Percentiles rank a stretch among this genome's conserved stretches.
These are phyloP conservation scores for Helianthus tuberosus DNA, from an alignment of 129 eudicot species.

Conservation along the genomic window DNA sequence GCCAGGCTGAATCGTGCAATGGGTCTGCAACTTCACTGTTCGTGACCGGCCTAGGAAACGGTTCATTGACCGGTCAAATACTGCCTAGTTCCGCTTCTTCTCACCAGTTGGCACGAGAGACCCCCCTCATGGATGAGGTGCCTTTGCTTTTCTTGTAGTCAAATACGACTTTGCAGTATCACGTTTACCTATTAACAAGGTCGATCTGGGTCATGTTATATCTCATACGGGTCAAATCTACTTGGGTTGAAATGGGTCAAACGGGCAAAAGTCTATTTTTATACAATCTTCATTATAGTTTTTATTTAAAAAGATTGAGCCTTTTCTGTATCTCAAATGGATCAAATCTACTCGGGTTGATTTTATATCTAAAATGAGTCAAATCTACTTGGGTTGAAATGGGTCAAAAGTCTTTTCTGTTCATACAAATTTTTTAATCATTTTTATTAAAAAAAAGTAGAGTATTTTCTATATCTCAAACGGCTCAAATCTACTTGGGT, in stretches of 20 bases:
- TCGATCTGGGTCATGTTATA: neutral
- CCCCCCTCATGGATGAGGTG: constrained; percentile 90
- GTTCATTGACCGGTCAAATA: constrained; percentile 48
- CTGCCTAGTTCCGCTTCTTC: constrained; percentile 74
- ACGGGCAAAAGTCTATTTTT: neutral
- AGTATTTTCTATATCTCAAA: neutral
- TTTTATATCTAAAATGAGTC: too few relatives aligned
- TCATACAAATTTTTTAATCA: too few relatives aligned
- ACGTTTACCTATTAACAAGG: neutral
- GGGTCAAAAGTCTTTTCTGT: too few relatives aligned
- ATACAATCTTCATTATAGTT: neutral
- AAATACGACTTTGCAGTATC: neutral
- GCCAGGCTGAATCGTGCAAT: constrained; percentile 78
- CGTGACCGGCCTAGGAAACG: constrained; percentile 70
- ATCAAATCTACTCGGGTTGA: too few relatives aligned
- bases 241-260: neutral
- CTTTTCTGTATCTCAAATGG: too few relatives aligned
- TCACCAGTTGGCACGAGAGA: constrained; percentile 80
- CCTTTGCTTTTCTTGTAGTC: constrained; percentile 13
- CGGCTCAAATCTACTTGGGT: constrained; percentile 1
- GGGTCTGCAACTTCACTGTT: constrained; percentile 62
- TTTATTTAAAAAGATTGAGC: neutral
- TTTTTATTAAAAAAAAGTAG: too few relatives aligned
- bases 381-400: too few relatives aligned
- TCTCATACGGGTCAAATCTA: constrained; percentile 7